Base-by-base conservation (phyloP, 768 basidiomycete genomes). In the Rhodosporidiobolus odoratus region DNA sequence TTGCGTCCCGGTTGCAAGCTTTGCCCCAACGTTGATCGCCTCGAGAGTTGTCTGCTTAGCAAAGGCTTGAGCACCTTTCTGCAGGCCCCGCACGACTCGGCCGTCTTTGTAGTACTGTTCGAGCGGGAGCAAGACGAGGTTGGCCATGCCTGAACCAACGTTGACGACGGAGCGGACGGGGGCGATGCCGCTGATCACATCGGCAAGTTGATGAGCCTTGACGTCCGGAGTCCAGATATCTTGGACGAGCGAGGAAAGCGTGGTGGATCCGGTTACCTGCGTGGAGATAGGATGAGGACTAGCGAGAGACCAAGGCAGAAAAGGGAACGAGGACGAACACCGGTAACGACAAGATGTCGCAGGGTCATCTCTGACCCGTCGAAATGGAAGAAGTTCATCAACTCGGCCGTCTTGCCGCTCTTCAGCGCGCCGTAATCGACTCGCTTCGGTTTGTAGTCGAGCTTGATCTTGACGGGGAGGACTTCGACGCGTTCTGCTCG, bases 311-410 rank as follows among this genome's bases (percentile, higher is more conserved):
- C 37, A 2, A 45, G 32, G 47, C 32, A 23, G 34, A 38, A 13
- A 57, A 41, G 9, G n/a, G 6, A 52, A 16, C 21, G 21, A 9
- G 23, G 21, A 83, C 91, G 77, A 79, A 97, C 94, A 38, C 96
- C 96, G 69, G 88, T 86, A 40, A 98, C 79, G 25, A 91, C 92
- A 72, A 98, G 88, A 77, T 96, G 93, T 66, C 96, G 84, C 62
- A 99, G 80, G 0, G 93, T 96, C 92, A 99, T 98, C 80, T 97
- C 96, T 6, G 95, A 90, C 1, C 92, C 94, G 76, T 98, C 96
- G 74, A 98, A 99, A 80, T 98, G 94, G 88, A 99, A 99, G 80
- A 99, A 98, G 78, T 99, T 99, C 95, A 99, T 98, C 56, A 99
- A 81, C 78, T 99, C 96, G 69, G 95, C 95, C 0, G 92, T 93